Evolutionary conservation across 2,329 filamentous ascomycete species (phyloP).

Genomic region (Exophiala phaeomuriformis): DNA sequence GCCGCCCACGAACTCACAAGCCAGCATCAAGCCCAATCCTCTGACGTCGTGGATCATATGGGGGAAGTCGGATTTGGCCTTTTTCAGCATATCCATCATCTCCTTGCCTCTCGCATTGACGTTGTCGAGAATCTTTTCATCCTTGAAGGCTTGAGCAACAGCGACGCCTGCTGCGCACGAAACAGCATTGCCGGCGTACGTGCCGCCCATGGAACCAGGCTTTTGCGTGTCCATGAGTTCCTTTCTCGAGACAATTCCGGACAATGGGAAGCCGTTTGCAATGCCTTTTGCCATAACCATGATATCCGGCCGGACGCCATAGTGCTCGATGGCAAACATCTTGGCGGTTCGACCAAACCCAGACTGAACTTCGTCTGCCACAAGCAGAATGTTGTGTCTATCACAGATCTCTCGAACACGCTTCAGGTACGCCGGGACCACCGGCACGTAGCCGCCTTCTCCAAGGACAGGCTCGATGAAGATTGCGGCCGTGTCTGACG

Average conservation of each 20-base stretch:
- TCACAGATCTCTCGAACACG: slow-evolving; percentile 39
- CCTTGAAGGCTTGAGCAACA: slow-evolving; percentile 33
- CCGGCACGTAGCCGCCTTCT: slow-evolving; percentile 34
- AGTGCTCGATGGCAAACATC: slow-evolving; percentile 41
- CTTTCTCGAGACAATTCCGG: slow-evolving; percentile 30
- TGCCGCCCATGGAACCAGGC: slow-evolving; percentile 35
- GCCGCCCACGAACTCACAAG: slow-evolving; percentile 33
- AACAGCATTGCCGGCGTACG: slow-evolving; percentile 35
- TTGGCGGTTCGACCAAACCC: slow-evolving; percentile 41
- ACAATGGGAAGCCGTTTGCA: slow-evolving; percentile 29
- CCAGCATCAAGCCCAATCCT: slow-evolving; percentile 36
- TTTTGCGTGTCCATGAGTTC: slow-evolving; percentile 35
- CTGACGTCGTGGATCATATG: slow-evolving; percentile 35
- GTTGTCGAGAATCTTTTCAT: slow-evolving; percentile 35
- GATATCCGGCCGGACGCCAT: slow-evolving; percentile 38
- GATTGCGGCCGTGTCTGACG: slow-evolving; percentile 34
- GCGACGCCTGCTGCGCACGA: slow-evolving; percentile 34
- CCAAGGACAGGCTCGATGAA: slow-evolving; percentile 34
- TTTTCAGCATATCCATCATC: slow-evolving; percentile 28
- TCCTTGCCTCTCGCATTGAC: slow-evolving; percentile 31
- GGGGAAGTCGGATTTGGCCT: slow-evolving; percentile 27
- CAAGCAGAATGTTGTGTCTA: slow-evolving; percentile 39
- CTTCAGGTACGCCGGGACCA: slow-evolving; percentile 31
- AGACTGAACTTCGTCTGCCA: slow-evolving; percentile 40
- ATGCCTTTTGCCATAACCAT: slow-evolving; percentile 36